phyloP scores from a whole-genome alignment of 2,329 filamentous ascomycete species.

The Fusarium sarcochroum region DNA sequence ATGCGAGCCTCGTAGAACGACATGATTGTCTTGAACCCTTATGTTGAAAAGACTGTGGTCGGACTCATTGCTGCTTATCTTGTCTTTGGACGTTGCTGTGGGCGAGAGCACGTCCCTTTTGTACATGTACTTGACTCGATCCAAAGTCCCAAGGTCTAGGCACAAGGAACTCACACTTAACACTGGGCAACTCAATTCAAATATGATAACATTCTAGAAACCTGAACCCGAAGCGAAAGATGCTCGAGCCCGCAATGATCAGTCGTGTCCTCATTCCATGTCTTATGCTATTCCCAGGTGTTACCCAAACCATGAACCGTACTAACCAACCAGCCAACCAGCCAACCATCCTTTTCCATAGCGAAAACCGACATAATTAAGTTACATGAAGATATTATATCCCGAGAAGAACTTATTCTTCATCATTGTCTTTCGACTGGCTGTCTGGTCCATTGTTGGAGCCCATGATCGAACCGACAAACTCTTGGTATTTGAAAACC shows the following conservation, averaged over 20 bases:
- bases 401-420: constrained; percentile 31
- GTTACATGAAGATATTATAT: background rate
- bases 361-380: constrained; percentile 19
- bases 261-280: constrained; percentile 36
- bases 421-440: constrained; percentile 49
- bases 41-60: too few relatives aligned
- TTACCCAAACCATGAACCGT: constrained; percentile 26
- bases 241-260: background rate
- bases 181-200: background rate
- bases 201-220: background rate
- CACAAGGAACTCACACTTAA: background rate
- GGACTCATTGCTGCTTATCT: too few relatives aligned
- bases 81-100: too few relatives aligned
- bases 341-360: constrained; percentile 26
- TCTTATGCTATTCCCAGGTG: constrained; percentile 26
- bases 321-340: constrained; percentile 9
- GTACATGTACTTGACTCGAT: too few relatives aligned
- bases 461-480: constrained; percentile 79
- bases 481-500: constrained; percentile 94
- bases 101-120: too few relatives aligned
- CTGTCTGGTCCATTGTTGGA: constrained; percentile 59
- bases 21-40: too few relatives aligned
- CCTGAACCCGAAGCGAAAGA: background rate
- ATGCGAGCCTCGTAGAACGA: too few relatives aligned
- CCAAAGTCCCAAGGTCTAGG: too few relatives aligned